These are phyloP conservation scores for Ophiostoma montium DNA, from an alignment of 2,329 filamentous ascomycete genomes.

Conservation along the genomic window DNA sequence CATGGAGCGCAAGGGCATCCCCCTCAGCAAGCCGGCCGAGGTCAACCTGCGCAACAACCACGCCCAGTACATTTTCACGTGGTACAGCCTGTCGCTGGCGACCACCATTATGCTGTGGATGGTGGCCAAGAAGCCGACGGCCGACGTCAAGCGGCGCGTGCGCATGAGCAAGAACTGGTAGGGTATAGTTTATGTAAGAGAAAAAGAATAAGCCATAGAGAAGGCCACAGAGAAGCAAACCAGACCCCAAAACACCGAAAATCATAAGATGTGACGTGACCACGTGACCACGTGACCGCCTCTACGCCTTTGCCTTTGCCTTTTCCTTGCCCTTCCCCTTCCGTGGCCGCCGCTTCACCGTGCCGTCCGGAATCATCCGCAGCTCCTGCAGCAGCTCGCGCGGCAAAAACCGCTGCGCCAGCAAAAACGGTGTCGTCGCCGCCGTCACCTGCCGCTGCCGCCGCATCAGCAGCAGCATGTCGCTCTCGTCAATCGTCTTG, in stretches of 20 bases:
- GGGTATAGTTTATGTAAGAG: neutral
- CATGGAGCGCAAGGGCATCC: slow-evolving; percentile 66
- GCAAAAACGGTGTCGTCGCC: slow-evolving; percentile 62
- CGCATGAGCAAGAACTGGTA: slow-evolving; percentile 66
- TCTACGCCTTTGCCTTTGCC: no score
- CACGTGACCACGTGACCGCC: no score
- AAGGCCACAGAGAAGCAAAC: neutral
- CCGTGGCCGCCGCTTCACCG: slow-evolving; percentile 18
- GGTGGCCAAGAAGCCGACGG: slow-evolving; percentile 76
- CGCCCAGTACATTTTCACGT: slow-evolving; percentile 96
- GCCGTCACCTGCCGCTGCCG: slow-evolving; percentile 66
- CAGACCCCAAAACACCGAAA: neutral
- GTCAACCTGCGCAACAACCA: slow-evolving; percentile 95
- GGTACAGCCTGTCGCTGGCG: slow-evolving; percentile 75
- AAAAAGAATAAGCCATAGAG: slow-evolving; percentile 13
- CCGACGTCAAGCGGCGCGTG: slow-evolving; percentile 57
- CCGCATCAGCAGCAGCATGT: slow-evolving; percentile 66
- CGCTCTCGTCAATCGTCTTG: slow-evolving; percentile 74
- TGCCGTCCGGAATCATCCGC: slow-evolving; percentile 49
- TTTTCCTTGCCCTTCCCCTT: neutral
- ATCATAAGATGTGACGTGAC: no score
- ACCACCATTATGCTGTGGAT: slow-evolving; percentile 95
- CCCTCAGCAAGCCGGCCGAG: slow-evolving; percentile 75
- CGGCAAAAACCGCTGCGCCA: slow-evolving; percentile 72
- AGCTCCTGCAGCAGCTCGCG: slow-evolving; percentile 72